Evolutionary conservation across 2,329 filamentous ascomycete species (phyloP).

Genomic region (Gremmenia infestans): DNA sequence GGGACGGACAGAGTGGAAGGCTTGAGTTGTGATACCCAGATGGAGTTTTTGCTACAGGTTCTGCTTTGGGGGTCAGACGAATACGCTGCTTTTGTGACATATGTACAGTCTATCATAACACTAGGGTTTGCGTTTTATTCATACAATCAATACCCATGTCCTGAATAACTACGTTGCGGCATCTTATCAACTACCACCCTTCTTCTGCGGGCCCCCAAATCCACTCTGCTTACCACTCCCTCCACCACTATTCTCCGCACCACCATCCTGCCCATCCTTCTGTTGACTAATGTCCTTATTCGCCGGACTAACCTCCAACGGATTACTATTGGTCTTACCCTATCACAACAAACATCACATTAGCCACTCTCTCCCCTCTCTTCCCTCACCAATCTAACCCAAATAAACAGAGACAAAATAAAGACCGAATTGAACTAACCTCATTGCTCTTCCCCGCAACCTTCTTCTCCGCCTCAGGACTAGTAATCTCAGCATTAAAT

Average conservation of each 20-base stretch:
- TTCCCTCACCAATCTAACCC: too few relatives aligned
- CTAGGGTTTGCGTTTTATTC: neutral
- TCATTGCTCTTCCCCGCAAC: slow-evolving; percentile 35
- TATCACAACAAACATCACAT: neutral
- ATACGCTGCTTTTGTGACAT: too few relatives aligned
- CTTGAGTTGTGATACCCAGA: slow-evolving; percentile 6
- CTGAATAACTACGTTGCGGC: neutral
- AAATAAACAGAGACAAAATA: too few relatives aligned
- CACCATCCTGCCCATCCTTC: slow-evolving; percentile 39
- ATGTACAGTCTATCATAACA: too few relatives aligned
- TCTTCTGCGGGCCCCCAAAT: slow-evolving; percentile 35
- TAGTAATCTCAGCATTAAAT: slow-evolving; percentile 63
- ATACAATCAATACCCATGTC: neutral
- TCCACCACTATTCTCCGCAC: slow-evolving; percentile 33
- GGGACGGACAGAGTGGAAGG: slow-evolving; percentile 39
- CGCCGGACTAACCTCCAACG: slow-evolving; percentile 55
- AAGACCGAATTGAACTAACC: slow-evolving; percentile 3
- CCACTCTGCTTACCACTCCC: slow-evolving; percentile 34
- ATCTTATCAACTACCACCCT: slow-evolving; percentile 16
- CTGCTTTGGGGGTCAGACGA: too few relatives aligned
- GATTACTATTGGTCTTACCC: slow-evolving; percentile 36
- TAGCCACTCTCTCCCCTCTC: neutral
- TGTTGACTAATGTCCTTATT: slow-evolving; percentile 53
- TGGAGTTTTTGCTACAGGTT: neutral
- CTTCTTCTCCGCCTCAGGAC: slow-evolving; percentile 55